A percentile compares a stretch with the other conserved stretches of the same genome.
phyloP scores from a whole-genome alignment of 2,329 filamentous ascomycete genomes.

The Apiospora hydei region DNA sequence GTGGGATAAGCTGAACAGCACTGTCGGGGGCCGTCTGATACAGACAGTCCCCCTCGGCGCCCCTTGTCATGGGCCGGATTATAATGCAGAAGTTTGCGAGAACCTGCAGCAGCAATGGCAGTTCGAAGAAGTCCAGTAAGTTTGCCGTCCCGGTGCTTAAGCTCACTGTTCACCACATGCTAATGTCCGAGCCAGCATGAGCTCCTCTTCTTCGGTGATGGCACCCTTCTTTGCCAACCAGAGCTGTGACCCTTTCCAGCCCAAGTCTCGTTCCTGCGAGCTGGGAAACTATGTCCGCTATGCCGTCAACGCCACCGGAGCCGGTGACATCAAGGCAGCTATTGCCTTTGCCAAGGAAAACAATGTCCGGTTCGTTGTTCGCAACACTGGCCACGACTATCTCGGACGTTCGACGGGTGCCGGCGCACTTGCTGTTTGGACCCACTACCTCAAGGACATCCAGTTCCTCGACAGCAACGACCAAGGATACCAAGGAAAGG shows the following conservation, averaged over 20 bases:
- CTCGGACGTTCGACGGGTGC: slow-evolving; percentile 60
- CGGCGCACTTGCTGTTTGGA: slow-evolving; percentile 57
- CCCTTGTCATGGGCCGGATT: slow-evolving; percentile 33
- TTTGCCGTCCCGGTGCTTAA: neutral
- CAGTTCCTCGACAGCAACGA: slow-evolving; percentile 37
- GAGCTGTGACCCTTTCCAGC: slow-evolving; percentile 28
- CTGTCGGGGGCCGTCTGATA: slow-evolving; percentile 34
- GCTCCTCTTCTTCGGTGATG: slow-evolving; percentile 29
- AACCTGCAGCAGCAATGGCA: slow-evolving; percentile 28
- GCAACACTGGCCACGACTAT: slow-evolving; percentile 59
- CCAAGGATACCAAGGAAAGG: slow-evolving; percentile 52
- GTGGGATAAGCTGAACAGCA: slow-evolving; percentile 26
- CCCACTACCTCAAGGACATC: slow-evolving; percentile 53
- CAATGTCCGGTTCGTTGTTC: slow-evolving; percentile 55
- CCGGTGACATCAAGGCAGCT: slow-evolving; percentile 24
- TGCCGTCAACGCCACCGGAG: slow-evolving; percentile 26
- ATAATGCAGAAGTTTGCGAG: slow-evolving; percentile 32
- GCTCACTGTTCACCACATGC: neutral
- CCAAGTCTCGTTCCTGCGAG: slow-evolving; percentile 23
- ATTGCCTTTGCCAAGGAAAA: slow-evolving; percentile 38
- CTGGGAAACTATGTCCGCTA: slow-evolving; percentile 29
- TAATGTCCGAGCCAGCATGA: slow-evolving; percentile 24
- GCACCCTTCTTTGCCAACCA: slow-evolving; percentile 29
- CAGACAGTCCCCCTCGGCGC: slow-evolving; percentile 36
- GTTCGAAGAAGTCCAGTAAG: slow-evolving; percentile 25